Conservation (phyloP, 2,329 filamentous ascomycete species). For the Aspergillus tubingensis region DNA sequence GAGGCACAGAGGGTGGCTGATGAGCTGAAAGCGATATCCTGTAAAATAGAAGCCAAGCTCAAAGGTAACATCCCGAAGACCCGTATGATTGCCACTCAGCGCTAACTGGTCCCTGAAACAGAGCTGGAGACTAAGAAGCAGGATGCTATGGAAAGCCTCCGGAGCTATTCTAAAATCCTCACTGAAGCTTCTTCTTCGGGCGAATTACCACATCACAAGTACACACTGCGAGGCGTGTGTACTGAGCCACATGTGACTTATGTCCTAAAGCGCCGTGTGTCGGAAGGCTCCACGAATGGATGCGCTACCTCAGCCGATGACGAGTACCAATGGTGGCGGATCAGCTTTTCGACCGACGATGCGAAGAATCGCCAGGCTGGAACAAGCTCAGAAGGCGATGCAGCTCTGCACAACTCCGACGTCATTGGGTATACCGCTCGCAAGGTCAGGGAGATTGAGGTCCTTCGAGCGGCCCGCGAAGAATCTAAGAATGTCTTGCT, state of each 20-base stretch:
- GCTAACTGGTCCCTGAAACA: conserved; percentile 26
- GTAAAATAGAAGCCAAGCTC: conserved; percentile 45
- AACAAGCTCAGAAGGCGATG: conserved; percentile 20
- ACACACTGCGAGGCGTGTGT: conserved; percentile 60
- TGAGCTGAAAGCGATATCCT: conserved; percentile 39
- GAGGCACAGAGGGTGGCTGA: conserved; percentile 33
- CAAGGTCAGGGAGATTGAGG: conserved; percentile 54
- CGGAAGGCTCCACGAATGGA: conserved; percentile 22
- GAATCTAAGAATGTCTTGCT: conserved; percentile 57
- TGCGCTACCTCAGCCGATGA: conserved; percentile 26
- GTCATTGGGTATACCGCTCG: conserved; percentile 42
- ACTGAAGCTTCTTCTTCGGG: conserved; percentile 47
- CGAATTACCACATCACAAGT: conserved; percentile 49
- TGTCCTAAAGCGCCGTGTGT: conserved; percentile 47
- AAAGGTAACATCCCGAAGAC: conserved; percentile 32
- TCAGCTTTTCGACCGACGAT: conserved; percentile 52
- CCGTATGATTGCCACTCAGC: not conserved
- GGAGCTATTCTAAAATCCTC: conserved; percentile 48
- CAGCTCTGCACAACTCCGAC: conserved; percentile 32
- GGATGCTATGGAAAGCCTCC: conserved; percentile 44
- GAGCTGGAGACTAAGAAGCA: conserved; percentile 48
- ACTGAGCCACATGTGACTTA: conserved; percentile 61
- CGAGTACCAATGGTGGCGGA: conserved; percentile 59
- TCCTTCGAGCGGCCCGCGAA: conserved; percentile 55
- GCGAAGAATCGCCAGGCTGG: conserved; percentile 39